These are phyloP conservation scores for Aspergillus hiratsukae DNA, from an alignment of 2,329 filamentous ascomycete species.

Conservation along the genomic window DNA sequence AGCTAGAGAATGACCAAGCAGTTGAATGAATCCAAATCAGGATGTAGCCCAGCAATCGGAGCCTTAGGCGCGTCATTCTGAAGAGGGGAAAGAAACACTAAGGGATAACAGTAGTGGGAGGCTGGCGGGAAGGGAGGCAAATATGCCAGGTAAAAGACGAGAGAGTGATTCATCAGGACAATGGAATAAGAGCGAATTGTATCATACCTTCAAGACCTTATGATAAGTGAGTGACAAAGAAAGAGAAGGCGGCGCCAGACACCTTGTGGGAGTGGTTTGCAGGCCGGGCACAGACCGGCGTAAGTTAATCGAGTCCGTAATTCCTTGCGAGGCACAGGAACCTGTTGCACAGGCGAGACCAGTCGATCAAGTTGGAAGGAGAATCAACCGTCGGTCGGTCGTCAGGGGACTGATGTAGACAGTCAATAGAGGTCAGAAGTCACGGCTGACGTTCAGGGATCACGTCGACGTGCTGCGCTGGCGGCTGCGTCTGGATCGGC, in stretches of 20 bases:
- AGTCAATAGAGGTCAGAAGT: conserved; percentile 11
- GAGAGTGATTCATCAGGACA: background rate
- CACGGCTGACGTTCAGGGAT: conserved; percentile 14
- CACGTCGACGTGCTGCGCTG: conserved; percentile 18
- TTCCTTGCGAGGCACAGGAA: conserved; percentile 10
- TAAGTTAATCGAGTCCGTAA: conserved; percentile 12
- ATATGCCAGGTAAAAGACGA: background rate
- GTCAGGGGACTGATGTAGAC: conserved; percentile 8
- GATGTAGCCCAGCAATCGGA: background rate
- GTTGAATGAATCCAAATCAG: background rate
- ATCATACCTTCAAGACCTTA: conserved; percentile 28
- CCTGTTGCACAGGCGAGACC: conserved; percentile 14
- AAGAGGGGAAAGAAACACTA: background rate
- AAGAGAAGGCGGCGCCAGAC: conserved; percentile 15
- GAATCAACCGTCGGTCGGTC: conserved; percentile 18
- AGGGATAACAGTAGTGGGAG: background rate
- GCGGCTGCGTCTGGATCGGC: conserved; percentile 23
- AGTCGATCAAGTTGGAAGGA: conserved; percentile 13
- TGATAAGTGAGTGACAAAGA: conserved; percentile 28
- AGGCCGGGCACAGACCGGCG: conserved; percentile 8
- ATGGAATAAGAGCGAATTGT: background rate
- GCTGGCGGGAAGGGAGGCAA: background rate
- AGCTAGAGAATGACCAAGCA: background rate
- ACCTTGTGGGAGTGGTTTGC: conserved; percentile 4
- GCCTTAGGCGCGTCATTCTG: background rate